Conservation (phyloP, 768 basidiomycete species). For the Lentinus brumalis region DNA sequence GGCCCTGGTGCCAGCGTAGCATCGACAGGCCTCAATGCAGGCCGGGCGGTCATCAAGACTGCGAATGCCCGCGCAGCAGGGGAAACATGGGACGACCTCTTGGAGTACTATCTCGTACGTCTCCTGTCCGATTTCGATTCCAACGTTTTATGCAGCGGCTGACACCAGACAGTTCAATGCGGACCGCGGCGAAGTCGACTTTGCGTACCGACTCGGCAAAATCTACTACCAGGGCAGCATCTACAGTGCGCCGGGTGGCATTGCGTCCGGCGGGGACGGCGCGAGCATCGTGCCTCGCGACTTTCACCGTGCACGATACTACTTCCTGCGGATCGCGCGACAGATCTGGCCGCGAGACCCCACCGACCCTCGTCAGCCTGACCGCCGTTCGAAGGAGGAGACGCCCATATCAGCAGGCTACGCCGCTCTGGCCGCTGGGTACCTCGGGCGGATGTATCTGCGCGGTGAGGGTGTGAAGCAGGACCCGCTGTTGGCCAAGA, state of each 20-base stretch:
- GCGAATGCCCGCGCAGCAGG: slow-evolving; percentile 82
- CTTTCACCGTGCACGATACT: slow-evolving; percentile 72
- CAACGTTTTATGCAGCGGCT: slow-evolving; percentile 13
- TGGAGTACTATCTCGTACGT: slow-evolving; percentile 86
- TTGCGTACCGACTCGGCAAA: slow-evolving; percentile 91
- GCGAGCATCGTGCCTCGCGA: slow-evolving; percentile 86
- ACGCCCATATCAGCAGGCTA: slow-evolving; percentile 41
- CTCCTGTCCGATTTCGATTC: background rate
- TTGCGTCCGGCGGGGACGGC: slow-evolving; percentile 87
- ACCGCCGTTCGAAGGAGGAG: slow-evolving; percentile 27
- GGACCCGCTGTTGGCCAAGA: slow-evolving; percentile 74
- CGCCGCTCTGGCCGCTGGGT: slow-evolving; percentile 82
- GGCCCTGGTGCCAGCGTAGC: slow-evolving; percentile 94
- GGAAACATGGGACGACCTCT: slow-evolving; percentile 91
- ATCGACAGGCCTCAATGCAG: slow-evolving; percentile 75
- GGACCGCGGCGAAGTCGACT: slow-evolving; percentile 86
- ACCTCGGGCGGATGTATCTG: slow-evolving; percentile 91
- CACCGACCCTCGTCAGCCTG: slow-evolving; percentile 46
- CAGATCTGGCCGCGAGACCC: slow-evolving; percentile 89
- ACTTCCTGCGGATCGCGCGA: slow-evolving; percentile 84
- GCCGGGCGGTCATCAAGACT: slow-evolving; percentile 80
- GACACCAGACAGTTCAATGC: slow-evolving; percentile 76
- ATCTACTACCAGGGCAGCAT: slow-evolving; percentile 97
- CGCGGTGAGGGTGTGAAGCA: slow-evolving; percentile 88
- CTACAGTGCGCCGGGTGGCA: slow-evolving; percentile 77